Conservation (phyloP, 805 yeast species). For the Candida loeiensis region DNA sequence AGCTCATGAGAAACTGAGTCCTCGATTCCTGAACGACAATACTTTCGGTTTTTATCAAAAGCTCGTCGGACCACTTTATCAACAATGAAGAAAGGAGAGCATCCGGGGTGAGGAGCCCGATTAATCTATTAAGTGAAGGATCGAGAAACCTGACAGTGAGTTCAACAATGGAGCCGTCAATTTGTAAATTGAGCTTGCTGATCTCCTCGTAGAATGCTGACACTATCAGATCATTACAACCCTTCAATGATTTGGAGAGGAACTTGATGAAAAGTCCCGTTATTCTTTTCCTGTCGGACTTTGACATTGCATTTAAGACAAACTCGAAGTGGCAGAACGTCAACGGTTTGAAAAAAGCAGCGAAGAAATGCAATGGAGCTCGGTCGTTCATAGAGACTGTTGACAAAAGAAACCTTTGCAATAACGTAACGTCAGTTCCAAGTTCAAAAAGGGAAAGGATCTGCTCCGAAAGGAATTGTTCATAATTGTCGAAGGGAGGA, state of each 20-base stretch:
- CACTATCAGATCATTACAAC: constrained; percentile 10
- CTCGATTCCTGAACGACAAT: constrained; percentile 42
- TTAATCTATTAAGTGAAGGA: constrained; percentile 14
- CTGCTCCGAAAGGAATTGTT: constrained; percentile 17
- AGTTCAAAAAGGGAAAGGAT: constrained; percentile 15
- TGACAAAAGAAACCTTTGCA: constrained; percentile 21
- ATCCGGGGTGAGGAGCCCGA: constrained; percentile 10
- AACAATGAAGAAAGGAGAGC: not conserved
- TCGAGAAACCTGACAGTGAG: constrained; percentile 10
- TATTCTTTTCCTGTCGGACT: constrained; percentile 23
- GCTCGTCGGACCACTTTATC: constrained; percentile 28
- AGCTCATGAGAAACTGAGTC: constrained; percentile 45
- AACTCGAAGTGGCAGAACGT: constrained; percentile 5
- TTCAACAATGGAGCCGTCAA: constrained; percentile 15
- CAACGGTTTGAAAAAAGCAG: not conserved
- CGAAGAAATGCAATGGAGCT: constrained; percentile 7
- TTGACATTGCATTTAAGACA: constrained; percentile 16
- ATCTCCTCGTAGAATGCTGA: constrained; percentile 19
- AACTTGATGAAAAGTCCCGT: constrained; percentile 8
- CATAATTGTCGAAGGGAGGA: constrained; percentile 18
- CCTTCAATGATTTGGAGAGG: constrained; percentile 8
- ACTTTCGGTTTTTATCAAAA: constrained; percentile 37
- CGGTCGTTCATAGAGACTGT: constrained; percentile 19
- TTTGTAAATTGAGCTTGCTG: constrained; percentile 1
- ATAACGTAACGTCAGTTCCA: constrained; percentile 6